Conservation (phyloP, 2,329 filamentous ascomycete species). For the Apiospora malaysiana region DNA sequence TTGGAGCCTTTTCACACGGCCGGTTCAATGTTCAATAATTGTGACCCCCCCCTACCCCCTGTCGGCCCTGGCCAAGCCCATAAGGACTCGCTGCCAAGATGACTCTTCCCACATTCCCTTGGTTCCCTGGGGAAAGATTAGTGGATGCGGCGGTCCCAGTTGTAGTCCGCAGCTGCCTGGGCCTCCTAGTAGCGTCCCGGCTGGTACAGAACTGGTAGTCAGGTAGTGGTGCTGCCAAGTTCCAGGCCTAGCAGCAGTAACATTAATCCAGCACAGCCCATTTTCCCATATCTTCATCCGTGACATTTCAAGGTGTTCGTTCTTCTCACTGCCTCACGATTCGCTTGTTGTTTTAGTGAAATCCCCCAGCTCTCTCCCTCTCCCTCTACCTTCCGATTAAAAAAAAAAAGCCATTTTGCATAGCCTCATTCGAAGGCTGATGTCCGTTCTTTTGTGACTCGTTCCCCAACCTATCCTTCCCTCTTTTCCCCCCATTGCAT, state of each 20-base stretch:
- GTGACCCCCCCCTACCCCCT: not conserved
- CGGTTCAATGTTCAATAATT: not conserved
- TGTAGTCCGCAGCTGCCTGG: constrained; percentile 9
- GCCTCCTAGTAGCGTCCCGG: constrained; percentile 4
- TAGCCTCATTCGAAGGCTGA: constrained; percentile 14
- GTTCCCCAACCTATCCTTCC: constrained; percentile 15
- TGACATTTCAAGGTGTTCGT: constrained; percentile 2
- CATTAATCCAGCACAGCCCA: constrained; percentile 17
- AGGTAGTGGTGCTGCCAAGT: not conserved
- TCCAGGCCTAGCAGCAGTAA: constrained; percentile 4
- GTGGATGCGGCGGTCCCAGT: not conserved
- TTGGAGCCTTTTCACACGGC: not conserved
- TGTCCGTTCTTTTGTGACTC: constrained; percentile 11
- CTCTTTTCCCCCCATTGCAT: constrained; percentile 15
- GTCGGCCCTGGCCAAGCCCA: not conserved
- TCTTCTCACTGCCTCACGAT: constrained; percentile 2
- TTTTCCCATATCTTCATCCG: not conserved
- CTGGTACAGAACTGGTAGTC: no score
- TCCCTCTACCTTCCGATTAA: not conserved
- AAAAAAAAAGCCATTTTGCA: not conserved
- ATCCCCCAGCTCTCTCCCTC: not conserved
- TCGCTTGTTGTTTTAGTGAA: not conserved
- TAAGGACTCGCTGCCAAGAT: not conserved
- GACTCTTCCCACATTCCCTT: constrained; percentile 8
- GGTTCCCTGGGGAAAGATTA: constrained; percentile 14